Conservation (phyloP, 2,329 filamentous ascomycete genomes). For the Aspergillus ibericus region DNA sequence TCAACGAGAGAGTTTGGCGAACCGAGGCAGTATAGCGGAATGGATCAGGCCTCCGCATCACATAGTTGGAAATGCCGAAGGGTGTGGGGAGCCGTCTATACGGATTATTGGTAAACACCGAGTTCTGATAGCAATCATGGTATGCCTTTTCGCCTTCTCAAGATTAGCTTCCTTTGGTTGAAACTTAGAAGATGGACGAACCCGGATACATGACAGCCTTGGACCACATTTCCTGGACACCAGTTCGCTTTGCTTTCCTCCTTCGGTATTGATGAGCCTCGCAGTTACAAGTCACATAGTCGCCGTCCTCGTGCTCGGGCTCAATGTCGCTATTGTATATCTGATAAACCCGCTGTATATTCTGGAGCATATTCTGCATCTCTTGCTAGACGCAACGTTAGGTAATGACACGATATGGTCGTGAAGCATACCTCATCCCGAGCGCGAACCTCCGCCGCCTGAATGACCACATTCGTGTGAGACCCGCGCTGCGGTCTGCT, state of each 20-base stretch:
- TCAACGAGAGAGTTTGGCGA: background rate
- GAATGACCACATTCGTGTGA: background rate
- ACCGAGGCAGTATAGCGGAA: background rate
- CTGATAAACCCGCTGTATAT: background rate
- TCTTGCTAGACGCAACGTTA: background rate
- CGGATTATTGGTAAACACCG: background rate
- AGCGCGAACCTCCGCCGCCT: background rate
- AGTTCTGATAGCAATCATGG: background rate
- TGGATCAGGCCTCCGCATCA: background rate
- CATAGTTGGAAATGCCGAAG: background rate
- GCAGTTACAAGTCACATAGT: background rate
- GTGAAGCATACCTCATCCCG: constrained; percentile 4
- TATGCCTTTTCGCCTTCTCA: constrained; percentile 1
- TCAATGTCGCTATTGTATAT: constrained; percentile 9
- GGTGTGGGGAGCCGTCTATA: background rate
- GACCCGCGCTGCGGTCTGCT: too few relatives aligned
- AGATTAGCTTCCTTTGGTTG: background rate
- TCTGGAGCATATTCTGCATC: constrained; percentile 1
- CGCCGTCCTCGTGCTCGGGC: constrained; percentile 1
- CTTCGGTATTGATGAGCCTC: background rate
- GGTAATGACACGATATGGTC: background rate
- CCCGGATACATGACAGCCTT: constrained; percentile 8
- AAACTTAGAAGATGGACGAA: background rate
- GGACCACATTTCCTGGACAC: constrained; percentile 6
- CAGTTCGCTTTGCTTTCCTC: background rate